phyloP scores from a whole-genome alignment of 306 rosid species.

The Vigna trinervia region DNA sequence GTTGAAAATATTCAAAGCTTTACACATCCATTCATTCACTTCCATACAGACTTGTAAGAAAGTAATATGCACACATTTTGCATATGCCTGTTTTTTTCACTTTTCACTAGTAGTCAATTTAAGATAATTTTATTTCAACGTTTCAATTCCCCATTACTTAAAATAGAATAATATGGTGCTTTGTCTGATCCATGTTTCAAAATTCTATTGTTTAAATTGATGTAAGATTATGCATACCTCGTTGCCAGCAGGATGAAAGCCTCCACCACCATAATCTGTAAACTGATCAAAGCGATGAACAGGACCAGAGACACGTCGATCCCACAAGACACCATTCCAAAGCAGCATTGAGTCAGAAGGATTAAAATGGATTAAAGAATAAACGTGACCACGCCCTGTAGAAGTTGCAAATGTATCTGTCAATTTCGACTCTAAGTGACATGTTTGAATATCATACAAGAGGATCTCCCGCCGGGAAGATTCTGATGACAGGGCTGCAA shows the following conservation, averaged over 20 bases:
- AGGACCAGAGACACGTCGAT: constrained; percentile 72
- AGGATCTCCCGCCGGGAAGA: constrained; percentile 77
- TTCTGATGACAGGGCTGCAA: constrained; percentile 85
- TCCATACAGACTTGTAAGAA: background rate
- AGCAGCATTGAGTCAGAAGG: constrained; percentile 91
- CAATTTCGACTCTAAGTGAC: constrained; percentile 67
- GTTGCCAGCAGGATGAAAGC: constrained; percentile 99
- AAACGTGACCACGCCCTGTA: constrained; percentile 81
- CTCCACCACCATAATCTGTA: constrained; percentile 98
- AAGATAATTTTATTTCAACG: background rate
- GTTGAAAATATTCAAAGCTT: background rate
- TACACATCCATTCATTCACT: background rate
- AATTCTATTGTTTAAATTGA: background rate
- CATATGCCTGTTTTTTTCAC: background rate
- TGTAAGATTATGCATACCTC: constrained; percentile 66
- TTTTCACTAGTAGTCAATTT: background rate
- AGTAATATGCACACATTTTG: background rate
- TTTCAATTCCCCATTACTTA: background rate
- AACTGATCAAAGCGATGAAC: constrained; percentile 97
- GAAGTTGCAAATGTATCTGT: constrained; percentile 66
- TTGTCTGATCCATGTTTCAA: background rate
- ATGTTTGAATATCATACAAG: constrained; percentile 74
- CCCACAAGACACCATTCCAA: constrained; percentile 99
- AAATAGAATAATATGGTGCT: background rate
- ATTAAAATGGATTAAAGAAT: constrained; percentile 81